Percentiles rank a stretch among this genome's conserved stretches.
phyloP scores from a whole-genome alignment of 2,329 filamentous ascomycete species.

The Tothia fuscella region DNA sequence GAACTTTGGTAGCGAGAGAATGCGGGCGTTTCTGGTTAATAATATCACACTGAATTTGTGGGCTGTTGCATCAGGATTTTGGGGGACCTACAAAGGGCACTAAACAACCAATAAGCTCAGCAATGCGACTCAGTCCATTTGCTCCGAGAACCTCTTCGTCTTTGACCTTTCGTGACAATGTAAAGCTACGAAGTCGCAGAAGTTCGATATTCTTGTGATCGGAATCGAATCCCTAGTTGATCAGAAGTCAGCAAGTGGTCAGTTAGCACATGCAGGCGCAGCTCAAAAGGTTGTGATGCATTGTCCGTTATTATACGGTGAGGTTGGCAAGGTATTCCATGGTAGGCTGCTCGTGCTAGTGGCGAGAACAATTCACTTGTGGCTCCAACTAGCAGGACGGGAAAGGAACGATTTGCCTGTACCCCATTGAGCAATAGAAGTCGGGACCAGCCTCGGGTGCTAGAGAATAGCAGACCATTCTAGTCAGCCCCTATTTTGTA shows the following conservation, averaged over 20 bases:
- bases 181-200: slow-evolving; percentile 70
- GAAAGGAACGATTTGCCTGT: too few species aligned
- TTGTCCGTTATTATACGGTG: slow-evolving; percentile 3
- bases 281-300: neutral
- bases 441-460: too few species aligned
- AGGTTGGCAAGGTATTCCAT: slow-evolving; percentile 2
- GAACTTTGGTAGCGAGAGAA: neutral
- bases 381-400: too few species aligned
- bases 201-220: slow-evolving; percentile 71
- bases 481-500: too few species aligned
- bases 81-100: slow-evolving; percentile 63
- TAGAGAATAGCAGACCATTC: too few species aligned
- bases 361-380: too few species aligned
- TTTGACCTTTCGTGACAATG: slow-evolving; percentile 52
- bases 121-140: slow-evolving; percentile 53
- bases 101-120: slow-evolving; percentile 53
- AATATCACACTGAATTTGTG: neutral
- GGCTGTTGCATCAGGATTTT: neutral
- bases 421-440: too few species aligned
- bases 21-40: slow-evolving; percentile 2
- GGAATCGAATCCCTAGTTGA: slow-evolving; percentile 53
- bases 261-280: neutral
- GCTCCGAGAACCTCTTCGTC: slow-evolving; percentile 51
- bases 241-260: slow-evolving; percentile 1
- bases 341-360: slow-evolving; percentile 2